Evolutionary conservation across 2,329 filamentous ascomycete genomes (phyloP).

Genomic region (Ophiosphaerella herpotricha): DNA sequence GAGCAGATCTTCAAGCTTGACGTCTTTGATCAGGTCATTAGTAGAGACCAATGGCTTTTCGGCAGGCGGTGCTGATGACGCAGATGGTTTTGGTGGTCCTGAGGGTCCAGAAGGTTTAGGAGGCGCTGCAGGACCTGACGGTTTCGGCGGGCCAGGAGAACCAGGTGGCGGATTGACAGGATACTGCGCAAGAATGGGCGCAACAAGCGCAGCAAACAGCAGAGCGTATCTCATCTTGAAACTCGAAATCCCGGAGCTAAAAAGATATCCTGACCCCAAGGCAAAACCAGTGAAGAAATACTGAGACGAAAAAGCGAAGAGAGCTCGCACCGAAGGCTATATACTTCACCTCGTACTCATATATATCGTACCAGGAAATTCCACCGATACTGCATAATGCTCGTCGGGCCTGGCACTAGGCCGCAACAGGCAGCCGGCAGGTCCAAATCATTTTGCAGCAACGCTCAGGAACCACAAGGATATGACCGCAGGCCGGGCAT

Average conservation of each 20-base stretch:
- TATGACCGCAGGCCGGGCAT: conserved; percentile 15
- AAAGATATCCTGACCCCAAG: too few relatives aligned
- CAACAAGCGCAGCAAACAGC: conserved; percentile 23
- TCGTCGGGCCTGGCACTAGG: conserved; percentile 7
- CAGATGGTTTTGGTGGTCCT: conserved; percentile 7
- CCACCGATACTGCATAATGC: too few relatives aligned
- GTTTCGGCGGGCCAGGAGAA: background rate
- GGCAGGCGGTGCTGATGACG: background rate
- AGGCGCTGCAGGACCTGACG: too few relatives aligned
- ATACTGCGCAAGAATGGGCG: conserved; percentile 22
- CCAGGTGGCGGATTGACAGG: background rate
- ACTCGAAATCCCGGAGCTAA: background rate
- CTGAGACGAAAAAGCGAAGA: too few relatives aligned
- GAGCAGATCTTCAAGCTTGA: conserved; percentile 39
- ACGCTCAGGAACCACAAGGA: conserved; percentile 21
- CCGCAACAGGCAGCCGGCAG: conserved; percentile 28
- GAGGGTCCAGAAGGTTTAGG: too few relatives aligned
- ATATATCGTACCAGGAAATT: conserved; percentile 5
- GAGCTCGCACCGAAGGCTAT: conserved; percentile 14
- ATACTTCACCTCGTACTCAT: conserved; percentile 20
- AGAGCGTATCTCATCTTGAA: conserved; percentile 37
- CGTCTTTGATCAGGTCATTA: conserved; percentile 31
- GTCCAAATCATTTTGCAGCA: conserved; percentile 3
- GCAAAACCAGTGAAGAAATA: conserved; percentile 8
- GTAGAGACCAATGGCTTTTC: conserved; percentile 21